Percentiles rank a stretch among this genome's conserved stretches.
Evolutionary conservation across 1,139 yeast species (phyloP).

Genomic region (Groenewaldozyma auringiensis): DNA sequence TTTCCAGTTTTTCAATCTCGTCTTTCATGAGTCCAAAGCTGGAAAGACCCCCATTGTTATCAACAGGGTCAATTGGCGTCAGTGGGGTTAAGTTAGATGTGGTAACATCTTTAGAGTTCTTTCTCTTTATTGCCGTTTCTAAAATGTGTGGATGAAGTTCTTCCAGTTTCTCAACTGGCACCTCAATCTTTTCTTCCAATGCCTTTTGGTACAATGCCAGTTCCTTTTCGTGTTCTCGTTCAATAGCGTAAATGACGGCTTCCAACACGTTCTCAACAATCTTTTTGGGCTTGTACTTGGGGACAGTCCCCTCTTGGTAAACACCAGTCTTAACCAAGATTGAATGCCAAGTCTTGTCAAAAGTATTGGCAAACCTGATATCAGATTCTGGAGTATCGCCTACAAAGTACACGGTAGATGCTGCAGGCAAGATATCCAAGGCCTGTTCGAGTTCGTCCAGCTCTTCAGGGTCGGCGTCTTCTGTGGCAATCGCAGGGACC

Average conservation of each 20-base stretch:
- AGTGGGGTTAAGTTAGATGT: not conserved
- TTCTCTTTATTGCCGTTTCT: slow-evolving; percentile 7
- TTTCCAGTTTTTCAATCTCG: not conserved
- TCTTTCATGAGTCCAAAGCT: not conserved
- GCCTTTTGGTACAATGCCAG: slow-evolving; percentile 32
- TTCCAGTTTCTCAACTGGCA: slow-evolving; percentile 12
- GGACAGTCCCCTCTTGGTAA: slow-evolving; percentile 69
- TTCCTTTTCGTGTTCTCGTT: slow-evolving; percentile 66
- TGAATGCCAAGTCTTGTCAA: slow-evolving; percentile 76
- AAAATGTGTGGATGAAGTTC: slow-evolving; percentile 15
- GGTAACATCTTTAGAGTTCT: not conserved
- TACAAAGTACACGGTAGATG: slow-evolving; percentile 78
- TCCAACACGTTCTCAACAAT: slow-evolving; percentile 66
- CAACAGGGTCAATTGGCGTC: not conserved
- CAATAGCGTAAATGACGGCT: slow-evolving; percentile 76
- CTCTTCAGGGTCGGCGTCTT: not conserved
- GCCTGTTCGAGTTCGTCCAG: slow-evolving; percentile 12
- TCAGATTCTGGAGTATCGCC: slow-evolving; percentile 94
- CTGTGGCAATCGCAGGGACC: too few species aligned
- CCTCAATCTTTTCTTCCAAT: slow-evolving; percentile 10
- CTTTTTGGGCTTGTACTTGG: slow-evolving; percentile 71
- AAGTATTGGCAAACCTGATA: slow-evolving; percentile 79
- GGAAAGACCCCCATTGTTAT: not conserved
- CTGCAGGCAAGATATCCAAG: slow-evolving; percentile 53
- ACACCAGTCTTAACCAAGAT: slow-evolving; percentile 84